Base-by-base conservation (phyloP, 2,329 filamentous ascomycete species). In the Myriosclerotinia scirpicola region DNA sequence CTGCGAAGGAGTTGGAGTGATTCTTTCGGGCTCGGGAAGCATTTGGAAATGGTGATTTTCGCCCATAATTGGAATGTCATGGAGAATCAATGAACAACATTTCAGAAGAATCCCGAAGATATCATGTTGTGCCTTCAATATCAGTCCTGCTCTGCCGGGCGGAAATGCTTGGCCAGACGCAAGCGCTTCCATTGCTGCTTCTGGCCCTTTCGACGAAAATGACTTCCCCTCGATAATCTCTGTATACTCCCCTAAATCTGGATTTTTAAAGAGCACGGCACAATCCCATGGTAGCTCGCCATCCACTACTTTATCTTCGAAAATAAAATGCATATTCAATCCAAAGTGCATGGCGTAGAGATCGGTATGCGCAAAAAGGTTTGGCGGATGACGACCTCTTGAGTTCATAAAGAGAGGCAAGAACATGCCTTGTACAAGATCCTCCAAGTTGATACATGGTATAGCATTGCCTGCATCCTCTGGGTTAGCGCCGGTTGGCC, bases 321-420 rank as follows among this genome's bases (percentile, higher is more conserved):
- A 7, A n/a, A 46, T 46, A 7, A n/a, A 15, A 17, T 3, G n/a
- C 55, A 46, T 46, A 1, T 58, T 58, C 15, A 46, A 44, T 2
- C 22, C 55, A 3, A 46, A 46, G 40, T 44, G 40, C 40, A 58
- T 58, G 20, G 55, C 26, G 55, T 58, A 58, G 22, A 46, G 6
- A n/a, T 58, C 55, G 11, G 26, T 26, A 46, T 58, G 40, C 11
- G 26, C 22, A 46, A 58, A 58, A 7, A 46, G 54, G 6, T 58
- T 22, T 17, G 55, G 55, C 6, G 40, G 11, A 20, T 44, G 26
- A 12, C 22, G 55, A 34, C 40, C 40, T 58, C 55, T 44, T 2
- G 55, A 46, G 22, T 46, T 58, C 40, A 58, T 11, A 5, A 58
- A 58, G 2, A 58, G 55, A 34, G 55, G 40, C 2, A 58, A n/a